Percentiles rank a stretch among this genome's conserved stretches.
These are phyloP conservation scores for Talaromyces islandicus DNA, from an alignment of 2,329 filamentous ascomycete genomes.

Conservation along the genomic window DNA sequence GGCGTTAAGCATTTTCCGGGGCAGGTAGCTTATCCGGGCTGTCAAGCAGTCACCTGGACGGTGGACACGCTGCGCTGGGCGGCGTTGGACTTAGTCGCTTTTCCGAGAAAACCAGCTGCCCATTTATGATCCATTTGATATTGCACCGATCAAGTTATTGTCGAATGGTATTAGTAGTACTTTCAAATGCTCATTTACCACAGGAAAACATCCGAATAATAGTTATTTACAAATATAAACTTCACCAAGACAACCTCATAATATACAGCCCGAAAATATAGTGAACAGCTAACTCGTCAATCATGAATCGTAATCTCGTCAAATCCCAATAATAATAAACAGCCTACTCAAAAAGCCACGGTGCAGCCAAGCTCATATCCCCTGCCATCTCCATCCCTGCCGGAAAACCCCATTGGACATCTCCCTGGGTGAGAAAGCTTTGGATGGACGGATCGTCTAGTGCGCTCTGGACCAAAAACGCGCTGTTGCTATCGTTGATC, in stretches of 20 bases:
- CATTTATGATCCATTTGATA: background rate
- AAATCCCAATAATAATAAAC: background rate
- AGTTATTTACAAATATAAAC: background rate
- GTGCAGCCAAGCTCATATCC: conserved; percentile 4
- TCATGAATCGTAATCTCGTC: background rate
- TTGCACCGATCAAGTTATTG: background rate
- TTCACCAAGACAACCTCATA: background rate
- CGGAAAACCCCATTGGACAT: conserved; percentile 11
- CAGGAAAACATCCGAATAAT: background rate
- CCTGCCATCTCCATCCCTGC: conserved; percentile 8
- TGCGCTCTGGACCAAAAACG: conserved; percentile 8
- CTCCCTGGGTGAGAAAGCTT: conserved; percentile 9
- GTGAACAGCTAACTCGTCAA: background rate
- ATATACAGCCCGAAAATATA: background rate
- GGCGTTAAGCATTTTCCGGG: background rate
- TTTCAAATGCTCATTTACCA: background rate
- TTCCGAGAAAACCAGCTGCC: too few species aligned
- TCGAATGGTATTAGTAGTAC: background rate
- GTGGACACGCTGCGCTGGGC: too few species aligned
- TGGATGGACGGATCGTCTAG: conserved; percentile 12
- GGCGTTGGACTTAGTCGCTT: background rate
- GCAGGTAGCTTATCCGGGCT: background rate
- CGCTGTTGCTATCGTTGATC: conserved; percentile 5
- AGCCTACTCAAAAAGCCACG: conserved; percentile 12
- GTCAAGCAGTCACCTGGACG: too few species aligned